Conservation (phyloP, 129 eudicot genomes). For the Flaveria brownii region DNA sequence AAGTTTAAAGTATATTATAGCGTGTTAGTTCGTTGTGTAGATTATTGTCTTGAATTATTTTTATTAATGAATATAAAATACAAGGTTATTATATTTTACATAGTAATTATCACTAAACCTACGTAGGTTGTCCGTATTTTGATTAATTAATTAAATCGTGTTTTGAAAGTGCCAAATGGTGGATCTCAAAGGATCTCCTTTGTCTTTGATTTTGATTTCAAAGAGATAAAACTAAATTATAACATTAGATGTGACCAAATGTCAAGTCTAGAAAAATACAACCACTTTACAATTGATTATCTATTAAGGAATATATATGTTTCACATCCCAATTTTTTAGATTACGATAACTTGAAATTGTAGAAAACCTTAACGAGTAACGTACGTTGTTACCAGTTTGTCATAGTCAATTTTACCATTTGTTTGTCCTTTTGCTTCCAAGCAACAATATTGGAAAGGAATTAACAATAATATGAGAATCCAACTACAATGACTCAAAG, state of each 20-base stretch:
- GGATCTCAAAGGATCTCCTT: slow-evolving; percentile 31
- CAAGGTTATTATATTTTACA: too few species aligned
- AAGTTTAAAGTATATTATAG: neutral
- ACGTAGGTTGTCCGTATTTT: too few species aligned
- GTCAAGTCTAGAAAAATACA: neutral
- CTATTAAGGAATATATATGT: neutral
- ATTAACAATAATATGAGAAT: too few species aligned
- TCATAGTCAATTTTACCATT: neutral
- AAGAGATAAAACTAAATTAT: slow-evolving; percentile 1
- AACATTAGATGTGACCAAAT: neutral
- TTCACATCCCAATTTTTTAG: neutral
- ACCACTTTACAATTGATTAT: neutral
- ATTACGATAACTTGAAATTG: neutral
- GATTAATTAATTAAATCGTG: neutral
- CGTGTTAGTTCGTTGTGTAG: neutral
- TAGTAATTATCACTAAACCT: too few species aligned
- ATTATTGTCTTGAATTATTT: neutral
- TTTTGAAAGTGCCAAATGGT: slow-evolving; percentile 27
- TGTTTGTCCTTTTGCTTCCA: neutral
- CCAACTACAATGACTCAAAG: too few species aligned
- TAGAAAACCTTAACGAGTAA: neutral
- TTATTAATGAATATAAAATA: neutral
- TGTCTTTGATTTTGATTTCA: slow-evolving; percentile 30
- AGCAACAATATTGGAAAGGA: too few species aligned
- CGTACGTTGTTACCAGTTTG: neutral